Base-by-base conservation (phyloP, 805 yeast species). In the Pachysolen tannophilus region DNA sequence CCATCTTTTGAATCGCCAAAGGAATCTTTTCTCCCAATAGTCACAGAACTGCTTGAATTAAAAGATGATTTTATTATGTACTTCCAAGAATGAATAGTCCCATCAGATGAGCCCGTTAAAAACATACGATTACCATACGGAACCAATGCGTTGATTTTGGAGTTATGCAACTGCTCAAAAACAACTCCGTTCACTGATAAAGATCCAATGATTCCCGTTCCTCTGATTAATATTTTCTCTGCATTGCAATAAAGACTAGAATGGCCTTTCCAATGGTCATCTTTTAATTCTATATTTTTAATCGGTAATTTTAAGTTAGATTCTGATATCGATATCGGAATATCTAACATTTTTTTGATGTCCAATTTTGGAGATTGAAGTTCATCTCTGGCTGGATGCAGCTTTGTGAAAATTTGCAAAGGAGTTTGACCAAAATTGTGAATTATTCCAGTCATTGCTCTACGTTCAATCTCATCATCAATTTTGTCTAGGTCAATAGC, bases 401-500 rank as follows among this genome's bases (percentile, higher is more conserved):
- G 80, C 34, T 68, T 69, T 13, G 59, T 61, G 46, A 87, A 84
- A 8, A 87, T 59, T 45, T 81, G 83, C 32, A 70, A 50, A 2
- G 96, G 96, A 0, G 94, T 86, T 51, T 86, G 96, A 0, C 96
- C 96, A 64, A 86, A 86, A 55, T 86, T 86, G 51, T 87, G 92
- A 34, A 86, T 86, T 46, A 82, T 82, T 2, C 94, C 88, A 16
- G 85, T 81, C 3, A 82, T 67, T 1, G 94, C 90, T 26, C 76
- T 64, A 43, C 78, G 68, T 54, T 86, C 94, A 41, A 70, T 66
- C 25, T 77, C 85, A 49, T 85, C 88, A 40, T 72, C 66, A 38
- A 86, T 79, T 16, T 66, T 67, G 41, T 84, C 94, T 35, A 86
- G 58, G 50, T 86, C 76, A 14, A 83, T 78, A 0, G 88, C 84